A percentile compares a stretch with the other conserved stretches of the same genome.
Evolutionary conservation across 139 green algal species (phyloP).

Genomic region (Edaphochlamys debaryana): DNA sequence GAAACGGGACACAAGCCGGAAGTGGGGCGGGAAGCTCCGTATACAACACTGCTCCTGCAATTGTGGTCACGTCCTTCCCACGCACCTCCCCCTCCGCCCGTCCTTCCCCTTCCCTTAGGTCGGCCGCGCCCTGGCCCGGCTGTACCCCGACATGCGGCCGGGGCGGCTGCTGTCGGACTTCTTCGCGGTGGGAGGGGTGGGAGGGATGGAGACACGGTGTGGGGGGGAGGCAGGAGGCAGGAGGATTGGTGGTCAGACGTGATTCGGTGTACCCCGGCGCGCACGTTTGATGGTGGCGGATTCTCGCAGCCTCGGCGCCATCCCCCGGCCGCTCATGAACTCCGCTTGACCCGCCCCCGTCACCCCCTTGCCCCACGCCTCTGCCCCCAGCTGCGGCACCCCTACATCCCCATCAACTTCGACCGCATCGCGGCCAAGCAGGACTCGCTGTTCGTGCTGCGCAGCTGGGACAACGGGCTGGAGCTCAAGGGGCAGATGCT

Average conservation of each 20-base stretch:
- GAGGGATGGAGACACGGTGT: too few relatives aligned
- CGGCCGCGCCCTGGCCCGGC: not conserved
- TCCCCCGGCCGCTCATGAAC: too few relatives aligned
- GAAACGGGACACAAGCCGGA: not conserved
- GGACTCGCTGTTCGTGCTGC: constrained; percentile 1
- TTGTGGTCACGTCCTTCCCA: not conserved
- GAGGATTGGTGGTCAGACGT: not conserved
- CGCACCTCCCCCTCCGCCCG: not conserved
- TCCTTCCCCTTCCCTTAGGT: not conserved
- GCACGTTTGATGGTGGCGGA: too few relatives aligned
- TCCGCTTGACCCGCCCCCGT: not conserved
- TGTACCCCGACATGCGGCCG: constrained; percentile 10
- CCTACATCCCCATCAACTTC: constrained; percentile 11
- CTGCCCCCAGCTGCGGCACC: not conserved
- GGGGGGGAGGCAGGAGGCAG: too few relatives aligned
- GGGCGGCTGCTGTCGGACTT: constrained; percentile 10
- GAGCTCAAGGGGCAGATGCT: constrained; percentile 25
- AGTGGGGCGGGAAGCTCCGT: not conserved
- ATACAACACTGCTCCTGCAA: too few relatives aligned
- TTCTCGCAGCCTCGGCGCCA: too few relatives aligned
- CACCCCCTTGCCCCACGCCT: not conserved
- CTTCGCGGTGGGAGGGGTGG: not conserved
- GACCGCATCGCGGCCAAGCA: not conserved
- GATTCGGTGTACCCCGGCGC: too few relatives aligned
- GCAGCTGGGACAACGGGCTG: constrained; percentile 17